Evolutionary conservation across 192 early-diverging fungal genomes (phyloP).

Genomic region (Gaertneriomyces semiglobifer): DNA sequence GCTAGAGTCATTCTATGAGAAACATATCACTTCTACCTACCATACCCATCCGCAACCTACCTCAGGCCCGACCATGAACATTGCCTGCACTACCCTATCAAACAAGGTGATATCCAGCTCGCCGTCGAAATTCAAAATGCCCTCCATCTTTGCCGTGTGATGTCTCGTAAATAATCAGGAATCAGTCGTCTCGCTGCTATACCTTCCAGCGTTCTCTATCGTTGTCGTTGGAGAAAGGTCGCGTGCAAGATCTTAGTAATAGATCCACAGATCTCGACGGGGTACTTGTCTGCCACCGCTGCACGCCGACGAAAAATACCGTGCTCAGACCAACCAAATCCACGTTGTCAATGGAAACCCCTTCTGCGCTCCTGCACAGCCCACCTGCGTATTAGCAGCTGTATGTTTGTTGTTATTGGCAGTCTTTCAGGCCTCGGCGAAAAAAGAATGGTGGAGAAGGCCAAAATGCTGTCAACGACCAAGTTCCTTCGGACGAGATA

Average conservation of each 20-base stretch:
- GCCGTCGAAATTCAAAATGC: constrained; percentile 81
- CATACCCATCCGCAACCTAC: constrained; percentile 42
- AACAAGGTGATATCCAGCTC: constrained; percentile 83
- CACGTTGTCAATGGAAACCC: too few relatives aligned
- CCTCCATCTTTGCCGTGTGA: constrained; percentile 39
- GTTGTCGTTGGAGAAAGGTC: background rate
- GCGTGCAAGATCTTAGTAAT: background rate
- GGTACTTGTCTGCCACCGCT: too few relatives aligned
- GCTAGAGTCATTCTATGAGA: constrained; percentile 46
- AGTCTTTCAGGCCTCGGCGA: too few relatives aligned
- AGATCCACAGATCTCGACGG: too few relatives aligned
- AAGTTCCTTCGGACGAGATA: too few relatives aligned
- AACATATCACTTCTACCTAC: background rate
- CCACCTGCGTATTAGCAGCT: too few relatives aligned
- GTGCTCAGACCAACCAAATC: too few relatives aligned
- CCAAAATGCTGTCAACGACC: too few relatives aligned
- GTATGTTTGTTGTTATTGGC: too few relatives aligned
- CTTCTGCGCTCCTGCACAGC: too few relatives aligned
- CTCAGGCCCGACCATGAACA: constrained; percentile 74
- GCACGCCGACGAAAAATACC: too few relatives aligned
- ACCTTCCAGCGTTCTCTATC: background rate
- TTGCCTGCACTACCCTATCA: constrained; percentile 84
- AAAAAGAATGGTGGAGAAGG: too few relatives aligned
- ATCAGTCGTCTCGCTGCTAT: background rate
- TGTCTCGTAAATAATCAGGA: background rate